Percentiles rank a stretch among this genome's conserved stretches.
phyloP scores from a whole-genome alignment of 106 monocot genomes.

The Acorus calamus region DNA sequence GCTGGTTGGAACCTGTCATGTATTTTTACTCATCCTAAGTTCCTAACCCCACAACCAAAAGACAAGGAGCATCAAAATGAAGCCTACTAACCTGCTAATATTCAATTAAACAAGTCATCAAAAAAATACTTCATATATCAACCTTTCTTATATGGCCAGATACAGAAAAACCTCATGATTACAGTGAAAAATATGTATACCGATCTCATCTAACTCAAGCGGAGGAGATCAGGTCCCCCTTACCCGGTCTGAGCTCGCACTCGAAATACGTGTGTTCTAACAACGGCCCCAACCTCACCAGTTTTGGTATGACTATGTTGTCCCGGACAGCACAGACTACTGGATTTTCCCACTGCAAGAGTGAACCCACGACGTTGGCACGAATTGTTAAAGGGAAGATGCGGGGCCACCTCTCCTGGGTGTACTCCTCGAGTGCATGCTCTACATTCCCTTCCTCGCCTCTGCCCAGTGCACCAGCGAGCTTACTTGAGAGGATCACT shows the following conservation, averaged over 20 bases:
- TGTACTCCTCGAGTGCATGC: constrained; percentile 39
- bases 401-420: constrained; percentile 60
- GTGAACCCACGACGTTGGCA: constrained; percentile 57
- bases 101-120: no score
- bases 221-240: no score
- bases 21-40: no score
- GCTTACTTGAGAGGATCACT: constrained; percentile 51
- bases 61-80: no score
- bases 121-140: no score
- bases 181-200: no score
- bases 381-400: constrained; percentile 66
- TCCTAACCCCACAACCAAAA: no score
- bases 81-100: no score
- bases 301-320: constrained; percentile 57
- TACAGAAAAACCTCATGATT: no score
- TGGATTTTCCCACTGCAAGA: constrained; percentile 78
- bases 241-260: constrained; percentile 24
- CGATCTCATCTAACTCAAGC: no score
- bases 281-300: constrained; percentile 61
- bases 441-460: constrained; percentile 16
- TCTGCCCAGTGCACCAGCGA: constrained; percentile 20
- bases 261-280: constrained; percentile 89
- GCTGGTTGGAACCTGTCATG: no score
- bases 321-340: constrained; percentile 57
- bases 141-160: no score